Evolutionary conservation across 495 filamentous ascomycete species (phyloP).

Genomic region (Aspergillus heteromorphus): DNA sequence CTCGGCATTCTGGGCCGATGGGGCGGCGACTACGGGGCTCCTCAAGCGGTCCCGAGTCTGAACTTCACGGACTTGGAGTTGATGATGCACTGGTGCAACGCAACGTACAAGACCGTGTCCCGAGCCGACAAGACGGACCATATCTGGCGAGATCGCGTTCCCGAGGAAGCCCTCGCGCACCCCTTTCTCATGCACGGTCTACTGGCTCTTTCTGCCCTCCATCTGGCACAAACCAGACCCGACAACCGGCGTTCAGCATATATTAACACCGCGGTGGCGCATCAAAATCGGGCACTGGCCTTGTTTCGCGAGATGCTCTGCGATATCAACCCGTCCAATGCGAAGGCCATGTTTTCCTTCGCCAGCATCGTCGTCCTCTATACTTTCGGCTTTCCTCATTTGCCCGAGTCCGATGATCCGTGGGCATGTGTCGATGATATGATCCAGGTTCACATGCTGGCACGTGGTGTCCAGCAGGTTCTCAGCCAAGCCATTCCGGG

Average conservation of each 20-base stretch:
- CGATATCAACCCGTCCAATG: slow-evolving; percentile 39
- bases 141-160: slow-evolving; percentile 41
- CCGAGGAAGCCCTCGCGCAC: slow-evolving; percentile 41
- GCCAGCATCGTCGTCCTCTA: slow-evolving; percentile 45
- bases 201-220: slow-evolving; percentile 43
- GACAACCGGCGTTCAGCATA: slow-evolving; percentile 23
- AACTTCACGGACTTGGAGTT: slow-evolving; percentile 36
- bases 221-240: slow-evolving; percentile 33
- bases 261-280: slow-evolving; percentile 38
- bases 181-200: slow-evolving; percentile 51
- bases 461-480: slow-evolving; percentile 42
- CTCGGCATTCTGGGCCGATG: slow-evolving; percentile 23
- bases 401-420: slow-evolving; percentile 30
- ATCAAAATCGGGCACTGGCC: slow-evolving; percentile 43
- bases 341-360: slow-evolving; percentile 49
- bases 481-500: slow-evolving; percentile 25
- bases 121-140: slow-evolving; percentile 27
- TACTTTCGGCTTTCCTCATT: slow-evolving; percentile 43
- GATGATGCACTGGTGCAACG: slow-evolving; percentile 44
- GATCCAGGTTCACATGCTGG: slow-evolving; percentile 38
- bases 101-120: slow-evolving; percentile 26
- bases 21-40: slow-evolving; percentile 6
- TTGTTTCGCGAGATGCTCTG: slow-evolving; percentile 38
- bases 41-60: slow-evolving; percentile 12
- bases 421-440: slow-evolving; percentile 36